Conservation (phyloP, 2,329 filamentous ascomycete genomes). For the Colletotrichum higginsianum region DNA sequence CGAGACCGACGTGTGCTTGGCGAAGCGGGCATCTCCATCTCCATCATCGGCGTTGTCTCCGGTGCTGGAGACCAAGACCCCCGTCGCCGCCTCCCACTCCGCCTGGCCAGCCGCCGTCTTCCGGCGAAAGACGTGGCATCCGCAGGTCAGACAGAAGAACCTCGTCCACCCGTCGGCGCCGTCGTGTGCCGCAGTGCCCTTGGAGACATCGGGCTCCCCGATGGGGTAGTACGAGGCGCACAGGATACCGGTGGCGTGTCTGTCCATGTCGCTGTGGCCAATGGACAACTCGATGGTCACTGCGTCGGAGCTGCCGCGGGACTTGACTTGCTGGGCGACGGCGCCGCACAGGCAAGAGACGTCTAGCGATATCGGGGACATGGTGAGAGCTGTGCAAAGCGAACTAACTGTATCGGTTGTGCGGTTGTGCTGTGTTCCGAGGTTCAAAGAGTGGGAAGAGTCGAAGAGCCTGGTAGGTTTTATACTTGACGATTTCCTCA, state of each 20-base stretch:
- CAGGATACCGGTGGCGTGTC: conserved; percentile 54
- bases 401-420: too few relatives aligned
- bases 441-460: not conserved
- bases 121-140: conserved; percentile 58
- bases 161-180: conserved; percentile 41
- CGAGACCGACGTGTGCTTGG: conserved; percentile 46
- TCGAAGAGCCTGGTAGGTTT: not conserved
- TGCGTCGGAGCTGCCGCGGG: not conserved
- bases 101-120: conserved; percentile 15
- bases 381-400: not conserved
- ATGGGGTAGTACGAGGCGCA: conserved; percentile 57
- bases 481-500: not conserved
- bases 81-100: conserved; percentile 57
- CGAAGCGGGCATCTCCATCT: conserved; percentile 8
- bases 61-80: conserved; percentile 47
- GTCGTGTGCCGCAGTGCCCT: conserved; percentile 39
- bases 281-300: conserved; percentile 43
- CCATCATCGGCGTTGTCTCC: not conserved
- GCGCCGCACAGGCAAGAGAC: conserved; percentile 50
- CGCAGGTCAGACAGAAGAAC: conserved; percentile 59
- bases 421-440: not conserved
- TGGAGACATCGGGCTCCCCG: conserved; percentile 21
- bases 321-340: conserved; percentile 44
- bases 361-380: not conserved
- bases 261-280: conserved; percentile 52